Percentiles rank a stretch among this genome's conserved stretches.
phyloP scores from a whole-genome alignment of 345 rosid genomes.

The Pistacia integerrima region DNA sequence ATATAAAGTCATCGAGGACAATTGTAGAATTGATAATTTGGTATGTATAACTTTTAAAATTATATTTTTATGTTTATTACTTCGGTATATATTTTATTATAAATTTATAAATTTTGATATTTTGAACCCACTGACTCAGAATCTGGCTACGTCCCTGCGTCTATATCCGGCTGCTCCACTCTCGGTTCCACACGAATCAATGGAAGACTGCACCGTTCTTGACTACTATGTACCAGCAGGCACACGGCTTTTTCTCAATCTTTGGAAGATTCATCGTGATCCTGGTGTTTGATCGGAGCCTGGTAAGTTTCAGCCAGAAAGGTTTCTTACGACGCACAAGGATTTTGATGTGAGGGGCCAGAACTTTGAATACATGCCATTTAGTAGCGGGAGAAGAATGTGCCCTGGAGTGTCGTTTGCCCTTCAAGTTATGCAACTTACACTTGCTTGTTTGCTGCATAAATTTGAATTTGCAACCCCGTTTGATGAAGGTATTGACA shows the following conservation, averaged over 20 bases:
- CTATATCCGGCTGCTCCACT: slow-evolving; percentile 33
- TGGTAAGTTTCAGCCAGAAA: slow-evolving; percentile 26
- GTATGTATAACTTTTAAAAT: no score
- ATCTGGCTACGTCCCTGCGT: slow-evolving; percentile 7
- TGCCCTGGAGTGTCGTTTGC: slow-evolving; percentile 36
- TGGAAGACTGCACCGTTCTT: slow-evolving; percentile 20
- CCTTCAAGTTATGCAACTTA: slow-evolving; percentile 25
- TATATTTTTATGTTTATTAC: no score
- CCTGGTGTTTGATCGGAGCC: slow-evolving; percentile 36
- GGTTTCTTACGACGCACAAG: slow-evolving; percentile 31
- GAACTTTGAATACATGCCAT: slow-evolving; percentile 29
- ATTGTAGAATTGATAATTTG: no score
- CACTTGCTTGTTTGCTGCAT: slow-evolving; percentile 30
- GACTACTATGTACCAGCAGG: slow-evolving; percentile 30
- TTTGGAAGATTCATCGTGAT: slow-evolving; percentile 33
- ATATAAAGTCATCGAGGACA: no score
- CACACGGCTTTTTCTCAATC: slow-evolving; percentile 24
- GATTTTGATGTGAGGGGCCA: slow-evolving; percentile 26
- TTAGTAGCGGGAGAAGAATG: slow-evolving; percentile 37
- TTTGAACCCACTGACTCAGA: no score
- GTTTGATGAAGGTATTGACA: slow-evolving; percentile 25
- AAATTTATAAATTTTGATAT: no score
- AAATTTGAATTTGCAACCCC: slow-evolving; percentile 30
- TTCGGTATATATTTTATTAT: no score
- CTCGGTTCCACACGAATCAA: slow-evolving; percentile 20